Evolutionary conservation across 176 grass and related monocot genomes (phyloP).

Genomic region (Lolium rigidum): DNA sequence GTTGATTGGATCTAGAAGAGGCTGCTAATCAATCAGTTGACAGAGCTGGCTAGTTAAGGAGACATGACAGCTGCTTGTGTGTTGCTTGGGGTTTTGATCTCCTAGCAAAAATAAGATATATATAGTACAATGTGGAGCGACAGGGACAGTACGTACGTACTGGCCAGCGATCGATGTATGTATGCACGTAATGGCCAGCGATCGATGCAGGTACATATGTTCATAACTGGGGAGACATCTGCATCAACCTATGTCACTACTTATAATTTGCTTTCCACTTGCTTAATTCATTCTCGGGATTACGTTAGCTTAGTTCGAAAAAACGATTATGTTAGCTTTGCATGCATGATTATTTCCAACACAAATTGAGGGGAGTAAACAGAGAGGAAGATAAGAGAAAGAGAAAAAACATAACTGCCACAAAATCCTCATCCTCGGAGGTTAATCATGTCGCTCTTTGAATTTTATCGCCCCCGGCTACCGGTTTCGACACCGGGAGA

Average conservation of each 20-base stretch:
- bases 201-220: neutral
- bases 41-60: neutral
- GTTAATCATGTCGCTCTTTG: no score
- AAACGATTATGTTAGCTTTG: neutral
- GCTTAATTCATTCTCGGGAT: neutral
- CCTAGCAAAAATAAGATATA: neutral
- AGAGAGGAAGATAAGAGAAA: no score
- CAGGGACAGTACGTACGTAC: neutral
- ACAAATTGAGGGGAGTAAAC: neutral
- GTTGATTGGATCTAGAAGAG: conserved; percentile 20
- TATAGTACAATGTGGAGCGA: neutral
- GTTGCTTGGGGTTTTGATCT: neutral
- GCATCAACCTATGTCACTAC: neutral
- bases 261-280: neutral
- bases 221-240: neutral
- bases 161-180: neutral
- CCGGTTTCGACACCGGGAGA: no score
- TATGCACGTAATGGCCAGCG: neutral
- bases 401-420: no score
- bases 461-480: no score
- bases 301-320: neutral
- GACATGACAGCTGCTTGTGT: conserved; percentile 1
- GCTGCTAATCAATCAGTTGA: conserved; percentile 24
- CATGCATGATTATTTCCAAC: neutral
- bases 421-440: no score